A percentile compares a stretch with the other conserved stretches of the same genome.
phyloP scores from a whole-genome alignment of 306 rosid genomes.

The Medicago ruthenica region DNA sequence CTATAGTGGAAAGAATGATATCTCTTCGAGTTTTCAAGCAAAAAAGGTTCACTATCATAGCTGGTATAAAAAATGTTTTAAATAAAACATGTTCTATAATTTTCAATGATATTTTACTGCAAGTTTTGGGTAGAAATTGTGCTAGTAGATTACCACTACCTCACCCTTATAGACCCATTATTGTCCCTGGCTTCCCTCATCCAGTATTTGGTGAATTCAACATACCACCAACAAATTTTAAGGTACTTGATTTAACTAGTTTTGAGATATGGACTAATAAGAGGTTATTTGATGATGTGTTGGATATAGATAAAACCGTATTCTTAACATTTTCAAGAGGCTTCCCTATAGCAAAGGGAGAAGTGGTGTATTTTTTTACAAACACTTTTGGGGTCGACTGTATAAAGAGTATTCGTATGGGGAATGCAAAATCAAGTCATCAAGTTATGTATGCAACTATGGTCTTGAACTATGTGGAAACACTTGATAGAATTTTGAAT shows the following conservation, averaged over 20 bases:
- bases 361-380: constrained; percentile 47
- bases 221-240: constrained; percentile 12
- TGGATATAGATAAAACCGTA: constrained; percentile 61
- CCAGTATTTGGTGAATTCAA: constrained; percentile 53
- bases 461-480: constrained; percentile 46
- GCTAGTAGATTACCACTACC: not conserved
- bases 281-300: constrained; percentile 5
- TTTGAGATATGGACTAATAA: constrained; percentile 44
- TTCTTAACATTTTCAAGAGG: constrained; percentile 74
- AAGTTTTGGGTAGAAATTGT: constrained; percentile 14
- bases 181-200: constrained; percentile 63
- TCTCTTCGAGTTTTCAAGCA: constrained; percentile 48
- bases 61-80: constrained; percentile 55
- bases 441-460: constrained; percentile 65
- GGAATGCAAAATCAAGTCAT: constrained; percentile 16
- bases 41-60: constrained; percentile 46
- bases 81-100: constrained; percentile 49
- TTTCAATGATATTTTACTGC: constrained; percentile 58
- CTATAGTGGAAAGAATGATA: constrained; percentile 34
- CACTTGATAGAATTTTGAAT: constrained; percentile 50
- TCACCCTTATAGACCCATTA: constrained; percentile 2
- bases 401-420: constrained; percentile 58
- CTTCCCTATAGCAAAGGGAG: constrained; percentile 52
- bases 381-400: constrained; percentile 39
- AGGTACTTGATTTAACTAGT: constrained; percentile 32